Evolutionary conservation across 2,329 filamentous ascomycete species (phyloP), one percentile per base, ranked within the genome.

Genomic region (Iodosphaeria phyllophila): DNA sequence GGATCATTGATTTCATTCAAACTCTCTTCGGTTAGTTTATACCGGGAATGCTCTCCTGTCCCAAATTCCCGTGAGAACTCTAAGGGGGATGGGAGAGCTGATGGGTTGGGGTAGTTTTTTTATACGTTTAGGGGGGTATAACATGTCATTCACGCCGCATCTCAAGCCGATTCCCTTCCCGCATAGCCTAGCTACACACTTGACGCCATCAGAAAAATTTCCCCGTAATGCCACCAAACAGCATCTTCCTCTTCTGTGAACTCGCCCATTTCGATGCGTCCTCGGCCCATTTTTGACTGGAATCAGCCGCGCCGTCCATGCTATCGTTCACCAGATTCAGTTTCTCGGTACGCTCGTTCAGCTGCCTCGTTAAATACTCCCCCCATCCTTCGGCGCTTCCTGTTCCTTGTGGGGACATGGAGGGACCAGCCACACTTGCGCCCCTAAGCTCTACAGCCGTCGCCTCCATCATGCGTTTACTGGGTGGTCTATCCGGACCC

Each of bases 341-440:
- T 41, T 74, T 82, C 52, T 95, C 82, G 1, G 89, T 92, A 25
- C 89, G 58, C 50, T 95, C 84, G 38, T 91, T 83, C 22, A 98
- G 51, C 46, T 92, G 80, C 18, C 84, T 64, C 7, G 77, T 73
- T 49, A 95, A 71, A 43, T 91, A 95, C 21, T 82, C 72, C 39
- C 68, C 67, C 68, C 69, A 74, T 0, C 66, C 66, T 36, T 91
- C 72, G 54, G 30, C 49, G 44, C 5, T 38, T 33, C 32, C 46
- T 7, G 44, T 36, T 31, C 43, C 41, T 27, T 53, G 37, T 39
- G 16, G 49, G 36, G 22, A 45, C 34, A 22, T 50, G 41, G 19
- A 51, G 44, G 11, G 38, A 35, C 17, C 38, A 31, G 38, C 43
- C 10, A 41, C 41, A 6, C 56, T 49, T 2, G 56, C 58, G 24